phyloP scores from a whole-genome alignment of 2,329 filamentous ascomycete species.

The Penicillium psychrosexuale region DNA sequence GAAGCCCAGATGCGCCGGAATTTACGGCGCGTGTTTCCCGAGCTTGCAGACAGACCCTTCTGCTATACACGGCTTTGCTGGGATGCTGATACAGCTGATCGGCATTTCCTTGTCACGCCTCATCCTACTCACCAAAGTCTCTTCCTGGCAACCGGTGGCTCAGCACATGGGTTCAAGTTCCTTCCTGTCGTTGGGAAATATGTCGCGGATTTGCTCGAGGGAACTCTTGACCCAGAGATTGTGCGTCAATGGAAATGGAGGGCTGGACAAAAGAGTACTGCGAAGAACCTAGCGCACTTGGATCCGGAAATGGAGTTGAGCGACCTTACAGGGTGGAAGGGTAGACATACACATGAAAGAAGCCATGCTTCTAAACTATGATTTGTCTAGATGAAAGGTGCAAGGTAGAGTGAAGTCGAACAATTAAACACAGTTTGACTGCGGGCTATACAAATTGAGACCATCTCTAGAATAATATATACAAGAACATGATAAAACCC shows the following conservation, averaged over 20 bases:
- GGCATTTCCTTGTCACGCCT: constrained; percentile 11
- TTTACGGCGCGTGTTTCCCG: constrained; percentile 7
- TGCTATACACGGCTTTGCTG: constrained; percentile 14
- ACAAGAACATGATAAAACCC: background rate
- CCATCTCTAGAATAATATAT: background rate
- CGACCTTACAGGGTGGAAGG: constrained; percentile 23
- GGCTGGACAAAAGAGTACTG: constrained; percentile 9
- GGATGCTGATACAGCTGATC: constrained; percentile 12
- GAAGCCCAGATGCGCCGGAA: constrained; percentile 9
- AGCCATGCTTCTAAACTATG: background rate
- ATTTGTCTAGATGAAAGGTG: background rate
- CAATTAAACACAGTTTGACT: background rate
- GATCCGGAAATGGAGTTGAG: constrained; percentile 24
- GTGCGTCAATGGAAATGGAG: constrained; percentile 13
- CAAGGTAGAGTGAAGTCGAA: background rate
- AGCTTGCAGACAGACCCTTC: constrained; percentile 11
- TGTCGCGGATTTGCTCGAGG: constrained; percentile 11
- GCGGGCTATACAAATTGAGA: background rate
- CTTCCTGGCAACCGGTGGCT: constrained; percentile 6
- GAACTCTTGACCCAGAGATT: constrained; percentile 7
- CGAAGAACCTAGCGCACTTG: constrained; percentile 24
- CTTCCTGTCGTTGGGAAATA: constrained; percentile 12
- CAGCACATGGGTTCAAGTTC: constrained; percentile 14
- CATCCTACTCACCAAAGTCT: constrained; percentile 5
- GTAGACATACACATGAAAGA: constrained; percentile 13